Percentiles rank a stretch among this genome's conserved stretches.
These are phyloP conservation scores for Monilinia fructigena DNA, from an alignment of 2,329 filamentous ascomycete species.

Conservation along the genomic window DNA sequence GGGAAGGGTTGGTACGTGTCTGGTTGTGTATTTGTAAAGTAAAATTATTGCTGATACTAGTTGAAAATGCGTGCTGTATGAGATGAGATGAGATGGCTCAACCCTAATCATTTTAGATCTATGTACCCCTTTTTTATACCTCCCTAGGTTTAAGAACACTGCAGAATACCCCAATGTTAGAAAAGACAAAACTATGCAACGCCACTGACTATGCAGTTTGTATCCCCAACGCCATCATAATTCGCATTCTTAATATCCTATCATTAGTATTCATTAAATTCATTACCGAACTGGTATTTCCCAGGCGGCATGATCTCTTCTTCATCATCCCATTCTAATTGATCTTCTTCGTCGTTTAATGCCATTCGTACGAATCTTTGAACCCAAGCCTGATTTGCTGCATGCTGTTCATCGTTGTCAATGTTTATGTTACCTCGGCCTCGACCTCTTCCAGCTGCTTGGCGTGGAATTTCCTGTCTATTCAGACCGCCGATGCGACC, in stretches of 20 bases:
- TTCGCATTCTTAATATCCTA: background rate
- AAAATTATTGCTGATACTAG: background rate
- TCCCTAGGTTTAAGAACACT: background rate
- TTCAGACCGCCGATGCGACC: slow-evolving; percentile 8
- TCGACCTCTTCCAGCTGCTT: background rate
- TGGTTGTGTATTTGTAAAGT: background rate
- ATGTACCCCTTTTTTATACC: background rate
- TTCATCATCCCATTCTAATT: slow-evolving; percentile 43
- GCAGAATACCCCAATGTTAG: background rate
- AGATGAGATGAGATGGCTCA: background rate
- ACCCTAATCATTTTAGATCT: too few species aligned
- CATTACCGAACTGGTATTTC: slow-evolving; percentile 41
- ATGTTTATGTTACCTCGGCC: slow-evolving; percentile 18
- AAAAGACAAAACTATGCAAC: background rate
- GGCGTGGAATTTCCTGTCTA: slow-evolving; percentile 9
- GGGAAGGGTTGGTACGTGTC: background rate
- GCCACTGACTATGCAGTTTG: background rate
- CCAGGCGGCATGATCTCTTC: slow-evolving; percentile 48
- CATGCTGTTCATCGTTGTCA: slow-evolving; percentile 26
- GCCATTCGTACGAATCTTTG: slow-evolving; percentile 41
- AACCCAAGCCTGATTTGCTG: slow-evolving; percentile 38
- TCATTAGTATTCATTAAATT: slow-evolving; percentile 8
- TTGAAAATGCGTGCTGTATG: background rate
- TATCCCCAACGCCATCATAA: background rate
- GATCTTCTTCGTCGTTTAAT: slow-evolving; percentile 40